Percentiles rank a stretch among this genome's conserved stretches.
phyloP scores from a whole-genome alignment of 2,329 filamentous ascomycete genomes.

The Ascochyta viciae-villosae region DNA sequence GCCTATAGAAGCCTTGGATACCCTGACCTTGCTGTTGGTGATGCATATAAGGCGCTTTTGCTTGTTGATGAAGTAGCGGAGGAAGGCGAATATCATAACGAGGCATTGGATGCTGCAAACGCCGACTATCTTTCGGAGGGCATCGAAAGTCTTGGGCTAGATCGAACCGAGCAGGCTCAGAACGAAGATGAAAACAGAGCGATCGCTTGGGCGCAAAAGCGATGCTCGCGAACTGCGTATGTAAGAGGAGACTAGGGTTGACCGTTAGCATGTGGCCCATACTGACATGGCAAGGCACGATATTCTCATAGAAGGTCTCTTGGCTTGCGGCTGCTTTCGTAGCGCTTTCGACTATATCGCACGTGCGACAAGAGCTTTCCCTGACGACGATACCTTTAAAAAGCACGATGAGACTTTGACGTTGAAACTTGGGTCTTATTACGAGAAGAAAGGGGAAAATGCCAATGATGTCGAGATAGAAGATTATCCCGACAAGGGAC shows the following conservation, averaged over 20 bases:
- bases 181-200: slow-evolving; percentile 1
- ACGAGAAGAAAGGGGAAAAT: slow-evolving; percentile 29
- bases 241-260: slow-evolving; percentile 14
- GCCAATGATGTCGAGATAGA: slow-evolving; percentile 57
- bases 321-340: slow-evolving; percentile 68
- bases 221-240: slow-evolving; percentile 42
- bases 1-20: slow-evolving; percentile 79
- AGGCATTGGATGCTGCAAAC: slow-evolving; percentile 63
- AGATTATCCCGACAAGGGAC: slow-evolving; percentile 71
- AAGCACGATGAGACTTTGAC: slow-evolving; percentile 62
- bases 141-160: slow-evolving; percentile 14
- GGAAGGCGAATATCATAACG: slow-evolving; percentile 81
- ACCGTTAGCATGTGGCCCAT: background rate
- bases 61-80: slow-evolving; percentile 81
- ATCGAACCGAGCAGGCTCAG: background rate
- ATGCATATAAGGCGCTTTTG: slow-evolving; percentile 89
- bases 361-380: slow-evolving; percentile 64
- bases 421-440: slow-evolving; percentile 29
- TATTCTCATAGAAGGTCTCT: slow-evolving; percentile 62
- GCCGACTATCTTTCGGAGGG: slow-evolving; percentile 27
- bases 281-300: slow-evolving; percentile 36
- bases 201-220: slow-evolving; percentile 28
- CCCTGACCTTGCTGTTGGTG: slow-evolving; percentile 86
- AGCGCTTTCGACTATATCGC: slow-evolving; percentile 72
- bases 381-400: slow-evolving; percentile 63